Percentiles rank a stretch among this genome's conserved stretches.
Conservation (phyloP, 441 rosid species). For the Adansonia rubrostipa region DNA sequence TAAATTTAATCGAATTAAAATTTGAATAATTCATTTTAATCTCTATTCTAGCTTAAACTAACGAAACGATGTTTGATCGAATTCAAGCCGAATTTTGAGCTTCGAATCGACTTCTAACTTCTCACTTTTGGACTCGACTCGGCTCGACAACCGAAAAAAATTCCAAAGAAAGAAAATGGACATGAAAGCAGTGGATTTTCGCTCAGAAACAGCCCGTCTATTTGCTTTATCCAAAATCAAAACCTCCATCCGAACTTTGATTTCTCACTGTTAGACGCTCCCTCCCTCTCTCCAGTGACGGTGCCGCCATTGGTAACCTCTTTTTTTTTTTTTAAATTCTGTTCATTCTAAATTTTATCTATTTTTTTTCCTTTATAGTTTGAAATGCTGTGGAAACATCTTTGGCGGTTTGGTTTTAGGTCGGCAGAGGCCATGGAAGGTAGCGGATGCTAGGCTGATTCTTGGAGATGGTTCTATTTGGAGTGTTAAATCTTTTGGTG, state of each 20-base stretch:
- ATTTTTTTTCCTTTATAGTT: background rate
- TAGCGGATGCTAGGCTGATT: conserved; percentile 78
- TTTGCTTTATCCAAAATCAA: conserved; percentile 26
- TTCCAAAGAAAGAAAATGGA: conserved; percentile 28
- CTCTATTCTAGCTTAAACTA: too few species aligned
- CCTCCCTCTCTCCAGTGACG: conserved; percentile 43
- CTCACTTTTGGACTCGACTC: too few species aligned
- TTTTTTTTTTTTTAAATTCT: too few species aligned
- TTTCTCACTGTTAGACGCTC: conserved; percentile 54
- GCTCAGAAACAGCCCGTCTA: conserved; percentile 21
- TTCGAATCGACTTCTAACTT: too few species aligned
- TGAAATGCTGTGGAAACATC: background rate
- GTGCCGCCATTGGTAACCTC: conserved; percentile 47
- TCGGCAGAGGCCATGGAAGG: conserved; percentile 73
- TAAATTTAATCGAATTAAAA: too few species aligned
- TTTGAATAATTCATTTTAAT: too few species aligned
- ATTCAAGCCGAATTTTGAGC: too few species aligned
- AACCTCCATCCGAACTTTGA: conserved; percentile 32
- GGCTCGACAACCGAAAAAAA: too few species aligned
- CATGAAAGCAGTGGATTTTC: conserved; percentile 37
- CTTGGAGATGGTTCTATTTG: conserved; percentile 89
- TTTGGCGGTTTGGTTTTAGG: conserved; percentile 21
- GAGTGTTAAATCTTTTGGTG: conserved; percentile 94
- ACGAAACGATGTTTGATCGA: too few species aligned
- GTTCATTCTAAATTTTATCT: background rate